A percentile compares a stretch with the other conserved stretches of the same genome.
Conservation (phyloP, 805 yeast species). For the Debaryomyces tyrocola region DNA sequence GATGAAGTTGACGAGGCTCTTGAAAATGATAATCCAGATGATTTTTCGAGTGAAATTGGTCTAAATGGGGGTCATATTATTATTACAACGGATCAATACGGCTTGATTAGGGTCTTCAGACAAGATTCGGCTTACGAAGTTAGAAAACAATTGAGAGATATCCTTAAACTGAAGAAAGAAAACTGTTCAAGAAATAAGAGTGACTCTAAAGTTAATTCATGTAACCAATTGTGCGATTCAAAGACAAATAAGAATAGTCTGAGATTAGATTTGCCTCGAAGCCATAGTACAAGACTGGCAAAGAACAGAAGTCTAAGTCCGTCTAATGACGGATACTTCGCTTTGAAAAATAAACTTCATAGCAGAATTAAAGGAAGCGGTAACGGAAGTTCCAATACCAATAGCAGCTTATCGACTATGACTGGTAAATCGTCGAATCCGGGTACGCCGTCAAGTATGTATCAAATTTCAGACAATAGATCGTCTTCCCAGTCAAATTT, state of each 20-base stretch:
- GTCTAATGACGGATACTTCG: neutral
- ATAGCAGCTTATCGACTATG: too few species aligned
- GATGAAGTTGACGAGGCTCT: conserved; percentile 1
- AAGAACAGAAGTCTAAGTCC: conserved; percentile 8
- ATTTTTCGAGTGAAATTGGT: neutral
- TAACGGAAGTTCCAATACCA: too few species aligned
- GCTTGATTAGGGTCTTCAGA: conserved; percentile 73
- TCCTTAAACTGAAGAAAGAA: conserved; percentile 11
- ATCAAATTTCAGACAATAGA: neutral
- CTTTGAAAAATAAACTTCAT: conserved; percentile 4
- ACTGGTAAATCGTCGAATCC: neutral
- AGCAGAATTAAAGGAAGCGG: conserved; percentile 3
- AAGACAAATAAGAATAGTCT: neutral
- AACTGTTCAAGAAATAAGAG: neutral
- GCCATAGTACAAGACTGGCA: neutral
- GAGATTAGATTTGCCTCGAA: conserved; percentile 3
- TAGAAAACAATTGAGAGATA: conserved; percentile 22
- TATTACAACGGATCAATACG: conserved; percentile 74
- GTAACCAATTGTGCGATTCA: neutral
- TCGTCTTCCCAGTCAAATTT: neutral
- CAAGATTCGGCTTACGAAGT: conserved; percentile 64
- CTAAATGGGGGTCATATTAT: conserved; percentile 47
- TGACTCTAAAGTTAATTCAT: neutral
- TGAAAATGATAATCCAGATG: neutral
- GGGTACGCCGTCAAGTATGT: neutral